Conservation (phyloP, 164 flowering plant species). For the Dillenia suffruticosa region DNA sequence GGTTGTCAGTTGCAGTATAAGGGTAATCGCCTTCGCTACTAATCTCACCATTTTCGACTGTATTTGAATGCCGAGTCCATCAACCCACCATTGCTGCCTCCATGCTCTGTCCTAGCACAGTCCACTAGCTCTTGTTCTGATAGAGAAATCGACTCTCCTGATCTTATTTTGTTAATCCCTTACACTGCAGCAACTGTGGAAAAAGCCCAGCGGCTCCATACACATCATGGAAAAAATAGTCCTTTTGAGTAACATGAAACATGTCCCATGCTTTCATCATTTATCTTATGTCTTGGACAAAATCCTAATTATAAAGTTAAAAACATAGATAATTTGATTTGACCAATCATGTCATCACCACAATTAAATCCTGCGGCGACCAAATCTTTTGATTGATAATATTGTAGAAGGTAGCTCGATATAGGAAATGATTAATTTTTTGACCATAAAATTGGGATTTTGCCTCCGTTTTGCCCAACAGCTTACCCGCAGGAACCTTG, state of each 20-base stretch:
- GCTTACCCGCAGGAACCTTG: constrained; percentile 76
- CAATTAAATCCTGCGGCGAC: too few relatives aligned
- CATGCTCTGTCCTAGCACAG: constrained; percentile 22
- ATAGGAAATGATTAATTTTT: too few relatives aligned
- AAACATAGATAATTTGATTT: too few relatives aligned
- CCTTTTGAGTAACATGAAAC: too few relatives aligned
- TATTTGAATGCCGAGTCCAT: constrained; percentile 32
- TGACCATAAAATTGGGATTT: background rate
- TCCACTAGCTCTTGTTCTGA: constrained; percentile 43
- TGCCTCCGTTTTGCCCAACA: background rate
- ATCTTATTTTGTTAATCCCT: constrained; percentile 30
- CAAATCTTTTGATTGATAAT: too few relatives aligned
- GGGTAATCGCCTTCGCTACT: constrained; percentile 24
- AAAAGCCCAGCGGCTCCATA: constrained; percentile 46
- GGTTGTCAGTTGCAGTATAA: constrained; percentile 24
- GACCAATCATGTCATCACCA: too few relatives aligned
- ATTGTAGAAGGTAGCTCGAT: too few relatives aligned
- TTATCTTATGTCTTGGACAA: too few relatives aligned
- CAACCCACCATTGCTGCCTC: constrained; percentile 31
- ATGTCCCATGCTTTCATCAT: too few relatives aligned
- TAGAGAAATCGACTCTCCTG: constrained; percentile 24
- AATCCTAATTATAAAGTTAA: too few relatives aligned
- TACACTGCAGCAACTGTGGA: constrained; percentile 35
- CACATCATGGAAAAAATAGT: background rate
- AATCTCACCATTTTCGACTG: constrained; percentile 28